Conservation (phyloP, 73 alveolate species). For the Paramecium tetraurelia region DNA sequence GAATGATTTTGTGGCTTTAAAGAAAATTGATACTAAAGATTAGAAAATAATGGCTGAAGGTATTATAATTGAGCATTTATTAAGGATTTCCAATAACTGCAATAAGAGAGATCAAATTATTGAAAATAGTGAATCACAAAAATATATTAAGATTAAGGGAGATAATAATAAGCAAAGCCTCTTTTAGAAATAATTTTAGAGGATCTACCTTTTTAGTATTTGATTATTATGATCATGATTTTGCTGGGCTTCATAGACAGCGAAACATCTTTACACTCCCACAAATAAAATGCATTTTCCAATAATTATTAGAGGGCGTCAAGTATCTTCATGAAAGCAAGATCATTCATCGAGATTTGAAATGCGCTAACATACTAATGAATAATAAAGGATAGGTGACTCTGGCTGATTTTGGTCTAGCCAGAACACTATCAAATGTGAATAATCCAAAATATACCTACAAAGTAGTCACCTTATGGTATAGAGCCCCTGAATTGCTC, state of each 20-base stretch:
- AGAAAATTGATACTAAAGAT: conserved; percentile 82
- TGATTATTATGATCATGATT: conserved; percentile 95
- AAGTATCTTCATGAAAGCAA: conserved; percentile 81
- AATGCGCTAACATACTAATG: conserved; percentile 80
- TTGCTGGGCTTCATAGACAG: conserved; percentile 78
- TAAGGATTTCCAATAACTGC: conserved; percentile 96
- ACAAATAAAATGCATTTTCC: conserved; percentile 78
- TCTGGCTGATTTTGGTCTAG: conserved; percentile 89
- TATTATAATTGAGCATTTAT: not conserved
- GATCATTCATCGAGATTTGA: conserved; percentile 85
- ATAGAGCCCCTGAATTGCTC: conserved; percentile 77
- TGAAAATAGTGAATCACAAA: conserved; percentile 87
- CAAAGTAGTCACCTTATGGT: conserved; percentile 75
- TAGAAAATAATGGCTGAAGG: conserved; percentile 83
- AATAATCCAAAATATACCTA: conserved; percentile 67
- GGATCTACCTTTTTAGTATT: conserved; percentile 94
- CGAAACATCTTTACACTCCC: conserved; percentile 69
- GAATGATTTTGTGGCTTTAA: conserved; percentile 84
- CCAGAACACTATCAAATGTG: conserved; percentile 64
- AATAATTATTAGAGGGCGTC: conserved; percentile 77
- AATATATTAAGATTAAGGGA: conserved; percentile 90
- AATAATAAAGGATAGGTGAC: conserved; percentile 82
- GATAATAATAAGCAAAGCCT: conserved; percentile 82
- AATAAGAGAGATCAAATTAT: conserved; percentile 92
- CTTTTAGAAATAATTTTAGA: conserved; percentile 69